These are phyloP conservation scores for Arabidopsis hybrid DNA, from an alignment of 441 rosid species.

Conservation along the genomic window DNA sequence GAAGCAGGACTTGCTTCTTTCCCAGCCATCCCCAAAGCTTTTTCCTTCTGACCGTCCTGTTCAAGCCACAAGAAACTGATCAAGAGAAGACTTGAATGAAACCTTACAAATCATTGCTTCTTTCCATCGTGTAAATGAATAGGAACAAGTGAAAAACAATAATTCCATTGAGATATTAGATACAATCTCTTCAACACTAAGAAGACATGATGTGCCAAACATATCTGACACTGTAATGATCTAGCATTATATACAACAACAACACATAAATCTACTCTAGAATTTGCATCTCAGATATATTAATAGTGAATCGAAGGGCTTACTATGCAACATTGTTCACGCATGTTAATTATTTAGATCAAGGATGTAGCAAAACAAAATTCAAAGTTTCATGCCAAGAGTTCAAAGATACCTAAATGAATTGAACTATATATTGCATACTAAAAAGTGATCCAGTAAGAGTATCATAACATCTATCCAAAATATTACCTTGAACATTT, in stretches of 20 bases:
- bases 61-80: slow-evolving; percentile 41
- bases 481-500: slow-evolving; percentile 86
- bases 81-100: slow-evolving; percentile 12
- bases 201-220: slow-evolving; percentile 8
- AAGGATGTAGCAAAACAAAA: slow-evolving; percentile 6
- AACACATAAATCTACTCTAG: neutral
- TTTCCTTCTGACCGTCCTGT: slow-evolving; percentile 72
- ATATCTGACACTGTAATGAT: slow-evolving; percentile 8
- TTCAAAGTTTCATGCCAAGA: slow-evolving; percentile 4
- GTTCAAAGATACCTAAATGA: slow-evolving; percentile 1
- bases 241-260: neutral
- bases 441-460: neutral
- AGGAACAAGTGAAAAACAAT: neutral
- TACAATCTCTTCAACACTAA: slow-evolving; percentile 13
- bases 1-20: slow-evolving; percentile 85
- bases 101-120: slow-evolving; percentile 21
- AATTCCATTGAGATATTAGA: neutral
- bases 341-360: neutral
- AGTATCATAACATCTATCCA: neutral
- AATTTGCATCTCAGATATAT: slow-evolving; percentile 9
- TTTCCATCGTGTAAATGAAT: slow-evolving; percentile 5
- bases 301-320: neutral
- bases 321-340: slow-evolving; percentile 6
- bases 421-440: neutral
- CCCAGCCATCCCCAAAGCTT: slow-evolving; percentile 82